A percentile compares a stretch with the other conserved stretches of the same genome.
These are phyloP conservation scores for Trichomonas gallinae DNA, from an alignment of 208 protist genomes.

Conservation along the genomic window DNA sequence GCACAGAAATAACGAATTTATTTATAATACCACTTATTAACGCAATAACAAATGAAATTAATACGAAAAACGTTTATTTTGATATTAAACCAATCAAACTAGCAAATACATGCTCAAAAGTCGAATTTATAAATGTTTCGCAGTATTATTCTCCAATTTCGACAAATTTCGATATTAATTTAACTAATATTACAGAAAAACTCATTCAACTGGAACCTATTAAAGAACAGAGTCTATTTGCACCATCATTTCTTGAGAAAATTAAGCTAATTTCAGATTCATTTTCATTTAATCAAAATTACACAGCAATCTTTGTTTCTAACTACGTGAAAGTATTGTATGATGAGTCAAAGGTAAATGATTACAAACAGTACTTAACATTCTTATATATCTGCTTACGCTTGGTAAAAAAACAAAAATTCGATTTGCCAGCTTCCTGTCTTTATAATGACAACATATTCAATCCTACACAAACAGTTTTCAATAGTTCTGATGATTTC, in stretches of 20 bases:
- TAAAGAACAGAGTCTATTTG: not conserved
- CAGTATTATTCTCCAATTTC: not conserved
- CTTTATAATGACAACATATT: not conserved
- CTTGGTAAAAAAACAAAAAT: not conserved
- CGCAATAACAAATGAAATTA: not conserved
- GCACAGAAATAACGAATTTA: not conserved
- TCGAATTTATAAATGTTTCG: too few relatives aligned
- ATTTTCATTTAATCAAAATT: not conserved
- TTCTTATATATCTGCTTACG: not conserved
- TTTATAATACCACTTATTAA: not conserved
- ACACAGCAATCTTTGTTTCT: not conserved
- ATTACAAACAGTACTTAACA: not conserved
- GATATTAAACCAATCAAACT: not conserved
- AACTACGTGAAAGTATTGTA: not conserved
- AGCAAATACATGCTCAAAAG: too few relatives aligned
- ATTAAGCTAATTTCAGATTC: not conserved
- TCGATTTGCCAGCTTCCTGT: not conserved
- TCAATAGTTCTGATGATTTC: not conserved
- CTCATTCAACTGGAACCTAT: not conserved
- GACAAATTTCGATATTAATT: not conserved
- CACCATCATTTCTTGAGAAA: not conserved
- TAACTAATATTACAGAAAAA: not conserved
- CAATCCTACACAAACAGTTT: not conserved
- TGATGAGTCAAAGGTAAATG: not conserved
- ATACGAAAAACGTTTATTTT: not conserved